A percentile compares a stretch with the other conserved stretches of the same genome.
Evolutionary conservation across 2,329 filamentous ascomycete genomes (phyloP).

Genomic region (Diaporthe citrichinensis): DNA sequence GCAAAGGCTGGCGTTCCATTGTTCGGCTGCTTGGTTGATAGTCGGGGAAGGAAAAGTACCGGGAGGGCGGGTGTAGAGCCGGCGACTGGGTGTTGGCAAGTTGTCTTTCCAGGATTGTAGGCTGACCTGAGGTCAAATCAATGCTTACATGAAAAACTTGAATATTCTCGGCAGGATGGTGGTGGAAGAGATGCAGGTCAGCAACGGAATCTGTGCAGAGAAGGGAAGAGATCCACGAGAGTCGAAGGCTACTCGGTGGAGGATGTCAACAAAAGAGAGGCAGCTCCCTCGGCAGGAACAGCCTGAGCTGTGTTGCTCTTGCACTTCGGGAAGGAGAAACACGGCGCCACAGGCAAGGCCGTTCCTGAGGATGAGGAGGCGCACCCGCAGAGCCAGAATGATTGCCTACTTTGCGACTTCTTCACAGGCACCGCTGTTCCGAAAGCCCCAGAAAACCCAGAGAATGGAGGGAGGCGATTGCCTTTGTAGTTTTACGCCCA

Average conservation of each 20-base stretch:
- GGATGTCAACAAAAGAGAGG: constrained; percentile 23
- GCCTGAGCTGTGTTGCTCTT: neutral
- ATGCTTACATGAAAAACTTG: constrained; percentile 28
- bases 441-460: neutral
- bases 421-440: neutral
- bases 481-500: neutral
- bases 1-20: constrained; percentile 43
- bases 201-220: neutral
- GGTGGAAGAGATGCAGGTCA: neutral
- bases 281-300: constrained; percentile 12
- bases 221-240: neutral
- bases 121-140: constrained; percentile 33
- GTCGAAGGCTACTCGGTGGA: neutral
- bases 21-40: constrained; percentile 31
- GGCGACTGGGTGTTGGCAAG: constrained; percentile 6
- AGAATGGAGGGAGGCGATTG: neutral
- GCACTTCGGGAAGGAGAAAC: constrained; percentile 4
- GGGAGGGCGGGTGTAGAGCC: constrained; percentile 17
- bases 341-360: neutral
- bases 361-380: neutral
- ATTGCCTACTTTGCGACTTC: neutral
- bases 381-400: neutral
- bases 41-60: constrained; percentile 38
- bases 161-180: neutral
- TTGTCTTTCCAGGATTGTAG: constrained; percentile 36